Conservation (phyloP, 768 basidiomycete species). For the Cyclocybe cylindracea region DNA sequence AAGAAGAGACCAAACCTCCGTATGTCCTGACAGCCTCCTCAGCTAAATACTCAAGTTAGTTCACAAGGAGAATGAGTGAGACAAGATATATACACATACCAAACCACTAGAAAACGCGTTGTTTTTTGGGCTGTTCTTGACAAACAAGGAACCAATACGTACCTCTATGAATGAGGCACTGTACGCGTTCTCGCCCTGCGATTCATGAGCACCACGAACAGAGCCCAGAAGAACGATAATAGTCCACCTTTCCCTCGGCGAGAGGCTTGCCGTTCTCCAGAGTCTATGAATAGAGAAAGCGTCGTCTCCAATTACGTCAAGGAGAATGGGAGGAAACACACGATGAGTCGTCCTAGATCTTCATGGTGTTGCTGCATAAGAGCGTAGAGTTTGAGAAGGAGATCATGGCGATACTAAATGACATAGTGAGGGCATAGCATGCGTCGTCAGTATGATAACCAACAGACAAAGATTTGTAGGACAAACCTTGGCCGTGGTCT, state of each 20-base stretch:
- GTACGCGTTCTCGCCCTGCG: slow-evolving; percentile 84
- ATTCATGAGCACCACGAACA: slow-evolving; percentile 3
- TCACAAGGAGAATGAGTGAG: not conserved
- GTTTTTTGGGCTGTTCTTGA: not conserved
- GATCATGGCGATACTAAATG: slow-evolving; percentile 74
- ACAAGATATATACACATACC: slow-evolving; percentile 44
- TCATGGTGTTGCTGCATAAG: slow-evolving; percentile 85
- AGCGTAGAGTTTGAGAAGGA: slow-evolving; percentile 75
- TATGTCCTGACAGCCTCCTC: slow-evolving; percentile 92
- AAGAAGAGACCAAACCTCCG: slow-evolving; percentile 56
- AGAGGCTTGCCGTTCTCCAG: slow-evolving; percentile 96
- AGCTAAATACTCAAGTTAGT: slow-evolving; percentile 44
- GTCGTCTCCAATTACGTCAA: slow-evolving; percentile 24
- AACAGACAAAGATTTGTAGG: not conserved
- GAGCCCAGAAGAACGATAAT: not conserved
- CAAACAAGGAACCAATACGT: slow-evolving; percentile 15
- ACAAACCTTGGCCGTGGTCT: slow-evolving; percentile 81
- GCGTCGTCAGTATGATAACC: not conserved
- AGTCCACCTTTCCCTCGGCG: slow-evolving; percentile 70
- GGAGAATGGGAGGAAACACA: slow-evolving; percentile 35
- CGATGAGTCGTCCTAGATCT: slow-evolving; percentile 86
- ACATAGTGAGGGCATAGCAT: not conserved
- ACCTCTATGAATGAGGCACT: slow-evolving; percentile 86
- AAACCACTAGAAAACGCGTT: slow-evolving; percentile 62
- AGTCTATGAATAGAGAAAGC: slow-evolving; percentile 49